Conservation (phyloP, 768 basidiomycete species). For the Phanerochaete sordida region DNA sequence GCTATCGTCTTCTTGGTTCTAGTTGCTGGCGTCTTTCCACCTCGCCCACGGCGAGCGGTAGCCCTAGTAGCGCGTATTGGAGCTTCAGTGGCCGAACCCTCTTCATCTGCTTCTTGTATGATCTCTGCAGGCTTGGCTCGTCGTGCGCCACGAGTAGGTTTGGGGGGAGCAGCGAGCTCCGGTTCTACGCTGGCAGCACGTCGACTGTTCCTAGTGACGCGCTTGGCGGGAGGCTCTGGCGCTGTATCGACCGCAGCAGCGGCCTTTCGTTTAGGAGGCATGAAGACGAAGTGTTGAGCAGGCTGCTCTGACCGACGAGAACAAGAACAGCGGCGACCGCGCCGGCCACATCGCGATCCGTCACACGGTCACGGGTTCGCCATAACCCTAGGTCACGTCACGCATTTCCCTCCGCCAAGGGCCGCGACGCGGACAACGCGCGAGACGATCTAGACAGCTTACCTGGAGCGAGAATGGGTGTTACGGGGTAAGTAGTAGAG, state of each 20-base stretch:
- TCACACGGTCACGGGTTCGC: conserved; percentile 5
- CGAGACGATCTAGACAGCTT: neutral
- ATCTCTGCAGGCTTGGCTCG: neutral
- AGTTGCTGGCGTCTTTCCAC: neutral
- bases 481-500: conserved; percentile 16
- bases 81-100: neutral
- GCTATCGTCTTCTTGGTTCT: neutral
- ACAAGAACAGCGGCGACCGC: neutral
- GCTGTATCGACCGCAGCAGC: conserved; percentile 1
- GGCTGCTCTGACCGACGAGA: neutral
- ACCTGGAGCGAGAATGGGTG: conserved; percentile 12
- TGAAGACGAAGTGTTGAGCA: conserved; percentile 6
- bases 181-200: neutral
- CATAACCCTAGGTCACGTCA: neutral
- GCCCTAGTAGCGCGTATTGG: neutral
- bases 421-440: neutral
- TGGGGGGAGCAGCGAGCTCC: neutral
- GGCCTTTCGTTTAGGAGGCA: conserved; percentile 33
- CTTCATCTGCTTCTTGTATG: neutral
- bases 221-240: conserved; percentile 17
- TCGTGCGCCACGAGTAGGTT: neutral
- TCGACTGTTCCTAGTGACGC: conserved; percentile 15
- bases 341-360: neutral
- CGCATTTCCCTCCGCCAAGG: neutral
- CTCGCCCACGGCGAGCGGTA: neutral